These are phyloP conservation scores for Auriscalpium vulgare DNA, from an alignment of 768 basidiomycete species.

Conservation along the genomic window DNA sequence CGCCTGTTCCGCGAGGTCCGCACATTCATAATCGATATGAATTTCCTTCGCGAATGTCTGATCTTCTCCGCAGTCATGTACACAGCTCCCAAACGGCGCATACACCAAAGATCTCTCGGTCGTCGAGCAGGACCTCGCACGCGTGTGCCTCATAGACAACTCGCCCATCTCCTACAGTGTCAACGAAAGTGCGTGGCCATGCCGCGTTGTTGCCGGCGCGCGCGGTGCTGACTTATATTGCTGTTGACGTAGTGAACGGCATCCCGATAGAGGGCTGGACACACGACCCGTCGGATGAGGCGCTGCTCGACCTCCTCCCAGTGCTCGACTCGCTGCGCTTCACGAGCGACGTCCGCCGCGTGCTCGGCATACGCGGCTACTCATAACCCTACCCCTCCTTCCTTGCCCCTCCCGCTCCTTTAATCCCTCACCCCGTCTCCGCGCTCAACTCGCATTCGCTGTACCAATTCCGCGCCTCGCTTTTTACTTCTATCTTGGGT, in stretches of 20 bases:
- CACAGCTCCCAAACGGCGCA: slow-evolving; percentile 83
- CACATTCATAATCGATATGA: slow-evolving; percentile 12
- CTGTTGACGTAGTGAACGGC: slow-evolving; percentile 67
- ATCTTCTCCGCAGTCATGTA: slow-evolving; percentile 63
- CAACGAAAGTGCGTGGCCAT: slow-evolving; percentile 68
- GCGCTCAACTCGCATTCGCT: neutral
- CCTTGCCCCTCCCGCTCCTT: neutral
- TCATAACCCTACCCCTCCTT: slow-evolving; percentile 23
- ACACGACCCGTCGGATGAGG: slow-evolving; percentile 93
- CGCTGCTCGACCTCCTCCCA: slow-evolving; percentile 89
- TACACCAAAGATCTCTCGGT: slow-evolving; percentile 91
- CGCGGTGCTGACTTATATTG: neutral
- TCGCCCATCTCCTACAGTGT: slow-evolving; percentile 87
- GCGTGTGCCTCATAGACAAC: slow-evolving; percentile 94
- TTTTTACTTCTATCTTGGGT: neutral
- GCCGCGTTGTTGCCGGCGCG: neutral
- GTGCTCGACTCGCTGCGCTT: slow-evolving; percentile 94
- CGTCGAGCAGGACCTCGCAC: slow-evolving; percentile 84
- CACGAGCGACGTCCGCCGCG: slow-evolving; percentile 88
- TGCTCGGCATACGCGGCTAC: slow-evolving; percentile 68
- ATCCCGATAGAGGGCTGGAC: slow-evolving; percentile 99
- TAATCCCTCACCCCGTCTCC: neutral
- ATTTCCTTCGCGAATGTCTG: neutral
- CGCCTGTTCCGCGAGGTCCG: slow-evolving; percentile 88
- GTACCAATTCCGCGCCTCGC: neutral